Conservation (phyloP, 371 early-diverging fungal genomes). For the Saksenaea oblongispora region DNA sequence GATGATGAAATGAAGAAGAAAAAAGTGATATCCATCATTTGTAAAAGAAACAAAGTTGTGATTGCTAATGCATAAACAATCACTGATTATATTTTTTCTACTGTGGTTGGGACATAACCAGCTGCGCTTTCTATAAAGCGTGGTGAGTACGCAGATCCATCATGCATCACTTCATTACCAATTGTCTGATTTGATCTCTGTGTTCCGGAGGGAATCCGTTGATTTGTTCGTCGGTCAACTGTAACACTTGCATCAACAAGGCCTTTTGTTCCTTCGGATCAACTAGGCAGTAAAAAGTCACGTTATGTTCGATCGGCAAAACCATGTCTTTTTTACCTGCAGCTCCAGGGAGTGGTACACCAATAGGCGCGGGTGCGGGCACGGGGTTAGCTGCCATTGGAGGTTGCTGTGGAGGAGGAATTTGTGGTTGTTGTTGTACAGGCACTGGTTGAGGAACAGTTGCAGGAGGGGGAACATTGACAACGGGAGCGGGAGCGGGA, state of each 20-base stretch:
- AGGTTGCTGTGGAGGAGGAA: conserved; percentile 22
- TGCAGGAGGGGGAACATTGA: conserved; percentile 21
- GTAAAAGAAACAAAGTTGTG: not conserved
- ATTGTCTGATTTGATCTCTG: conserved; percentile 52
- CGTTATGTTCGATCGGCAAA: not conserved
- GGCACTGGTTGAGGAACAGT: conserved; percentile 27
- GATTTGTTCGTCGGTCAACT: conserved; percentile 56
- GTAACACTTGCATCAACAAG: conserved; percentile 54
- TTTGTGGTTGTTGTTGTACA: conserved; percentile 15
- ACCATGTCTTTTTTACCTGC: not conserved
- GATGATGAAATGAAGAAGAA: not conserved
- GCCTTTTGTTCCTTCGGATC: conserved; percentile 49
- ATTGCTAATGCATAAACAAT: not conserved
- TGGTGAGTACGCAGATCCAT: not conserved
- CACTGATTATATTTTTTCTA: not conserved
- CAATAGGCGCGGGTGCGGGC: conserved; percentile 10
- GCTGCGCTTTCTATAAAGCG: not conserved
- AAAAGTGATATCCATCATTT: not conserved
- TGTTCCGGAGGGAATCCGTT: conserved; percentile 55
- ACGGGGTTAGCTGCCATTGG: conserved; percentile 15
- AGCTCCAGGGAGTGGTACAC: conserved; percentile 3
- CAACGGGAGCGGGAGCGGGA: conserved; percentile 7
- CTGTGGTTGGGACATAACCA: conserved; percentile 1
- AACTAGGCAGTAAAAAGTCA: conserved; percentile 7
- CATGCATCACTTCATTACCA: conserved; percentile 36